phyloP scores from a whole-genome alignment of 768 basidiomycete genomes.

The Udeniomyces megalosporus region DNA sequence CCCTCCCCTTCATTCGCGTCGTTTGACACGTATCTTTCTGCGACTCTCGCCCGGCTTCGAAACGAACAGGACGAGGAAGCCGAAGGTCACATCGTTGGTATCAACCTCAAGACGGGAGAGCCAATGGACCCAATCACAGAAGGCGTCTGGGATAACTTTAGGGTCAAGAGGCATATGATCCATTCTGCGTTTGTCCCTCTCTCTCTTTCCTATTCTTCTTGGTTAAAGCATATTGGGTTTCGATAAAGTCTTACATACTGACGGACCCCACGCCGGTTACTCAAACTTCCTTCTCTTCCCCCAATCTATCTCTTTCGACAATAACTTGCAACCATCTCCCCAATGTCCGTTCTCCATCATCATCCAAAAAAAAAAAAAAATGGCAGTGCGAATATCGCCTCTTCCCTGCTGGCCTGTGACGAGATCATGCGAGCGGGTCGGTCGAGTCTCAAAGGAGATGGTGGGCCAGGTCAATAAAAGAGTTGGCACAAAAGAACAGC shows the following conservation, averaged over 20 bases:
- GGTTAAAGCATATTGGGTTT: neutral
- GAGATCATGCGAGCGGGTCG: conserved; percentile 52
- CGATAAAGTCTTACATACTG: neutral
- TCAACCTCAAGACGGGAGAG: conserved; percentile 85
- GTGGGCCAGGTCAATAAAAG: too few species aligned
- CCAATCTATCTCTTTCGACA: conserved; percentile 38
- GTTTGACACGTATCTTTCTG: conserved; percentile 5
- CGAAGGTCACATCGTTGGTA: conserved; percentile 79
- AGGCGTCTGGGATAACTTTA: conserved; percentile 97
- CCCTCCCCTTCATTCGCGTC: neutral
- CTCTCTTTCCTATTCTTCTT: neutral
- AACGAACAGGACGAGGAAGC: conserved; percentile 65
- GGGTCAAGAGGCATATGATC: conserved; percentile 96
- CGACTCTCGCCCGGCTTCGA: neutral
- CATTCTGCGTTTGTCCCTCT: conserved; percentile 63
- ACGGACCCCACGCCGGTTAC: conserved; percentile 6
- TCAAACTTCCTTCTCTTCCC: conserved; percentile 31
- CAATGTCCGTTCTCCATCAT: too few species aligned
- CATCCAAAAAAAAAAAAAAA: too few species aligned
- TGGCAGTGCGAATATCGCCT: conserved; percentile 48
- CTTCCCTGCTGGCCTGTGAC: conserved; percentile 87
- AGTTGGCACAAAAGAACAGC: too few species aligned
- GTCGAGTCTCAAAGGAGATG: conserved; percentile 14
- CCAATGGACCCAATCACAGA: conserved; percentile 90
- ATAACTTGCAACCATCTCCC: too few species aligned